Conservation (phyloP, 2,329 filamentous ascomycete genomes). For the Colletotrichum sp. region DNA sequence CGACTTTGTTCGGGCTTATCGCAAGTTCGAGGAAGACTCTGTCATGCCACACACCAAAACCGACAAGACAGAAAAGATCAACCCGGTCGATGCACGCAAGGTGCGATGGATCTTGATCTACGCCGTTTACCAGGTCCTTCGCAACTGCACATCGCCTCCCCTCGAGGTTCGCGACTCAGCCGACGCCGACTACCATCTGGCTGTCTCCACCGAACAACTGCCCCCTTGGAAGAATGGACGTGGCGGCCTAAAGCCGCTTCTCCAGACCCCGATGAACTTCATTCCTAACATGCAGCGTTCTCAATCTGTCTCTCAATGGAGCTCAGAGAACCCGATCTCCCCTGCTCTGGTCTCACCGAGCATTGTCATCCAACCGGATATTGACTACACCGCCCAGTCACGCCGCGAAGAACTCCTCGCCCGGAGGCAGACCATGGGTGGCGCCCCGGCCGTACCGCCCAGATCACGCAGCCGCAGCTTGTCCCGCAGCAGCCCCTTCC, state of each 20-base stretch:
- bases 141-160: constrained; percentile 66
- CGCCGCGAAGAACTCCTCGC: constrained; percentile 31
- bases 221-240: constrained; percentile 51
- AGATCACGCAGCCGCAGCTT: constrained; percentile 29
- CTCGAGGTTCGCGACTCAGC: constrained; percentile 63
- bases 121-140: constrained; percentile 73
- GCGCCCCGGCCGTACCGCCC: constrained; percentile 20
- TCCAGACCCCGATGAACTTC: constrained; percentile 33
- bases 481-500: constrained; percentile 29
- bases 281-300: constrained; percentile 9
- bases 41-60: constrained; percentile 53
- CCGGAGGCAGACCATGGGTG: constrained; percentile 3
- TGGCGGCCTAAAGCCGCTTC: constrained; percentile 27
- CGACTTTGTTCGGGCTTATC: constrained; percentile 70
- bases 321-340: not conserved
- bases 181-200: constrained; percentile 61
- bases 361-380: constrained; percentile 57
- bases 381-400: constrained; percentile 57
- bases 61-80: constrained; percentile 62
- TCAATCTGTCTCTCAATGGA: constrained; percentile 18
- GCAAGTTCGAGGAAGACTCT: constrained; percentile 70
- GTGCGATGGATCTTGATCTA: constrained; percentile 82
- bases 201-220: constrained; percentile 44
- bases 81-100: constrained; percentile 72
- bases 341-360: not conserved